phyloP scores from a whole-genome alignment of 2,329 filamentous ascomycete genomes.

The Septoria linicola region DNA sequence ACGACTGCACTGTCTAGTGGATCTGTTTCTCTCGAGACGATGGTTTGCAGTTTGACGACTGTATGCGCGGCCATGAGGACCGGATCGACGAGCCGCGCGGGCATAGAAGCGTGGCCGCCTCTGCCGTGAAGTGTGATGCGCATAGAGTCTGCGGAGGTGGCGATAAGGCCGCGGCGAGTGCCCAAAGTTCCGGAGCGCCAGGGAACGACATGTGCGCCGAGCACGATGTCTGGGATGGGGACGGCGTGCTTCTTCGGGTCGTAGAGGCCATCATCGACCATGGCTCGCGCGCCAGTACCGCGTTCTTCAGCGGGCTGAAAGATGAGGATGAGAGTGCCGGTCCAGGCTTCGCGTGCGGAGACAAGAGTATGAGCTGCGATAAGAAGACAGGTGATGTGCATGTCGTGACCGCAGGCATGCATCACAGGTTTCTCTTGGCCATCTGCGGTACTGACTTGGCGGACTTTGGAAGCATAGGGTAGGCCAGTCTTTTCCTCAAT shows the following conservation, averaged over 20 bases:
- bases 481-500: slow-evolving; percentile 57
- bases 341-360: slow-evolving; percentile 51
- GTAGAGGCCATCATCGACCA: slow-evolving; percentile 62
- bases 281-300: slow-evolving; percentile 60
- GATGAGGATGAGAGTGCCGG: slow-evolving; percentile 61
- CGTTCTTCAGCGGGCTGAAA: slow-evolving; percentile 70
- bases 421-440: slow-evolving; percentile 58
- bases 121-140: slow-evolving; percentile 57
- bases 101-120: slow-evolving; percentile 59
- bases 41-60: slow-evolving; percentile 59
- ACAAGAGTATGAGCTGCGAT: slow-evolving; percentile 55
- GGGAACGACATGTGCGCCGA: slow-evolving; percentile 59
- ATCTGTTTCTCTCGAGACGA: slow-evolving; percentile 57
- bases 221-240: slow-evolving; percentile 55
- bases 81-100: slow-evolving; percentile 58
- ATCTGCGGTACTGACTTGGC: slow-evolving; percentile 45
- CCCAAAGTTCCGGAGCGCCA: slow-evolving; percentile 43
- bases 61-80: slow-evolving; percentile 58
- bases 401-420: slow-evolving; percentile 69
- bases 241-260: slow-evolving; percentile 43
- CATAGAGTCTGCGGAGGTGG: slow-evolving; percentile 43
- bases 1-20: slow-evolving; percentile 56
- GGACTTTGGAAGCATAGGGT: slow-evolving; percentile 53
- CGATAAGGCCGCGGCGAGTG: slow-evolving; percentile 44
- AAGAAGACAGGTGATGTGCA: slow-evolving; percentile 61